Evolutionary conservation across 106 monocot genomes (phyloP).

Genomic region (Acanthochlamys bracteata): DNA sequence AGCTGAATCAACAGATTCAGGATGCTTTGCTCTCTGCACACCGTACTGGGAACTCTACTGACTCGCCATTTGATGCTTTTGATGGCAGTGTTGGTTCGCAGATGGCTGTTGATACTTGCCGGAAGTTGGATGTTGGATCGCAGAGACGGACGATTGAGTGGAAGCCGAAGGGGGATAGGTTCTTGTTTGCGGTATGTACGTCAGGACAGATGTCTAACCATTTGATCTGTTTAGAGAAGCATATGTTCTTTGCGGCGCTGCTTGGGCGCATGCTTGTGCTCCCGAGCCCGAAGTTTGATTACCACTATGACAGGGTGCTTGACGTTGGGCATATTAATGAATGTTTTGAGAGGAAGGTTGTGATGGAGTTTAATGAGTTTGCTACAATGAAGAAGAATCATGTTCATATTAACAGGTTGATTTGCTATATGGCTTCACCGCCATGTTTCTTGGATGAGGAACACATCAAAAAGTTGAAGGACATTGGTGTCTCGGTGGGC

Average conservation of each 20-base stretch:
- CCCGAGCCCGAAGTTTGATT: constrained; percentile 78
- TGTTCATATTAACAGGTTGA: constrained; percentile 71
- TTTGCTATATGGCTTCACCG: constrained; percentile 72
- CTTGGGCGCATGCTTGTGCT: constrained; percentile 58
- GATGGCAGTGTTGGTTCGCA: constrained; percentile 19
- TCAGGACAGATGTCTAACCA: constrained; percentile 99
- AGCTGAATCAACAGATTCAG: constrained; percentile 63
- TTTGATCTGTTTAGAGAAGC: constrained; percentile 93
- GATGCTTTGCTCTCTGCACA: constrained; percentile 63
- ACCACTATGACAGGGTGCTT: constrained; percentile 67
- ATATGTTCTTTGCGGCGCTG: constrained; percentile 94
- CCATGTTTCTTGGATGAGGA: constrained; percentile 88
- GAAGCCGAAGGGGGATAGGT: constrained; percentile 71
- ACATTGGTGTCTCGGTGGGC: constrained; percentile 49
- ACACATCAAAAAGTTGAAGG: constrained; percentile 71
- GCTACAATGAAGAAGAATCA: constrained; percentile 43
- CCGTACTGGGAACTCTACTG: constrained; percentile 17
- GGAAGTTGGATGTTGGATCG: constrained; percentile 21
- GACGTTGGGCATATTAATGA: constrained; percentile 77
- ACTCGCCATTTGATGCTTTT: not conserved
- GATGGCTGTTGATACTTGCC: constrained; percentile 32
- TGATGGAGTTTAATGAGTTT: constrained; percentile 68
- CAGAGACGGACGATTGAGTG: constrained; percentile 67
- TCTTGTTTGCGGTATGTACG: constrained; percentile 74
- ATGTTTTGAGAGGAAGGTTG: constrained; percentile 74